Evolutionary conservation across 2,329 filamentous ascomycete genomes (phyloP).

Genomic region (Sporothrix schenckii): DNA sequence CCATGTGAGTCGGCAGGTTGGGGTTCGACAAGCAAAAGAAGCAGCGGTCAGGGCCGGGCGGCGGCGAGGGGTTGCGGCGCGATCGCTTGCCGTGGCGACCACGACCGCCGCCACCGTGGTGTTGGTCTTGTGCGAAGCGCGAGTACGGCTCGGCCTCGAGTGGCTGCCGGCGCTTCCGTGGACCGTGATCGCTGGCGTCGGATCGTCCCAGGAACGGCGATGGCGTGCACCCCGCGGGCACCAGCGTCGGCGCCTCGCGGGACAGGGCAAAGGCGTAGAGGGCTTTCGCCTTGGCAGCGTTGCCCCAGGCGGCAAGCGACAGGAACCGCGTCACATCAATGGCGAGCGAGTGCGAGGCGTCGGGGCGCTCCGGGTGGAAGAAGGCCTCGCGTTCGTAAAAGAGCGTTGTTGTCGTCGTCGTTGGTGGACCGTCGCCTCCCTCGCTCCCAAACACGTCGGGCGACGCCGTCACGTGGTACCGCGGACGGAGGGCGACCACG

Average conservation of each 20-base stretch:
- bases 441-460: conserved; percentile 47
- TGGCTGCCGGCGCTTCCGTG: conserved; percentile 60
- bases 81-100: conserved; percentile 50
- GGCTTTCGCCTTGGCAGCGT: conserved; percentile 74
- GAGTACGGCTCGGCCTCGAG: conserved; percentile 54
- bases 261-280: conserved; percentile 79
- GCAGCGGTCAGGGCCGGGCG: conserved; percentile 75
- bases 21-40: conserved; percentile 96
- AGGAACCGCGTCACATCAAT: conserved; percentile 81
- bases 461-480: conserved; percentile 76
- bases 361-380: conserved; percentile 61
- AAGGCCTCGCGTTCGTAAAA: conserved; percentile 95
- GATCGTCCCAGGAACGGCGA: conserved; percentile 64
- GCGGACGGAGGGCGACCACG: conserved; percentile 77
- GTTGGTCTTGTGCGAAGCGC: conserved; percentile 51
- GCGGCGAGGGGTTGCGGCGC: conserved; percentile 49
- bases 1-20: conserved; percentile 80
- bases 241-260: conserved; percentile 59
- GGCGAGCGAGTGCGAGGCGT: conserved; percentile 51
- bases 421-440: background rate
- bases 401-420: conserved; percentile 43
- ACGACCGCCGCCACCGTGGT: conserved; percentile 20
- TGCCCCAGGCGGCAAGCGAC: conserved; percentile 78
- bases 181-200: background rate
- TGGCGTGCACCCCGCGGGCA: conserved; percentile 72